A percentile compares a stretch with the other conserved stretches of the same genome.
Evolutionary conservation across 2,329 filamentous ascomycete genomes (phyloP).

Genomic region (Neophaeococcomyces aloes): DNA sequence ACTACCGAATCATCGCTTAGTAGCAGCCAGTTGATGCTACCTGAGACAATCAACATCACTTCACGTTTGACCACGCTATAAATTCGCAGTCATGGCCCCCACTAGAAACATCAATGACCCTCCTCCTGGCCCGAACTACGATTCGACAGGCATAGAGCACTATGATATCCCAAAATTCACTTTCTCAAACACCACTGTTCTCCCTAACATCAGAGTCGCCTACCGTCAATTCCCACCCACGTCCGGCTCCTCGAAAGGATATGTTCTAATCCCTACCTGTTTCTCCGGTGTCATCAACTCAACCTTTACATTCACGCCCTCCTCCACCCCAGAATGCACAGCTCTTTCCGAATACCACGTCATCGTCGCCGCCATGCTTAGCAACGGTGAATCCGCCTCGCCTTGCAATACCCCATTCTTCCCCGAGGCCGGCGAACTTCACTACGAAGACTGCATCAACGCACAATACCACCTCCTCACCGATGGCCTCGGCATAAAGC

Average conservation of each 20-base stretch:
- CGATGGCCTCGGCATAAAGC: constrained; percentile 26
- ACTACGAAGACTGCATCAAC: constrained; percentile 37
- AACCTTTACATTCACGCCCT: constrained; percentile 38
- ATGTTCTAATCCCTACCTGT: constrained; percentile 45
- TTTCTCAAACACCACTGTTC: constrained; percentile 11
- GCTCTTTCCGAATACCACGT: constrained; percentile 34
- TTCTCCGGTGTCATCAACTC: constrained; percentile 43
- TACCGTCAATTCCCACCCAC: constrained; percentile 36
- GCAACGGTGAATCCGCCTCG: constrained; percentile 40
- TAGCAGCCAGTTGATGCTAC: too few relatives aligned
- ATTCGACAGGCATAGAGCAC: too few relatives aligned
- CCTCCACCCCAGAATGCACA: constrained; percentile 17
- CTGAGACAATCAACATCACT: too few relatives aligned
- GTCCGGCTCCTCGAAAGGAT: constrained; percentile 23
- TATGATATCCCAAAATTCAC: background rate
- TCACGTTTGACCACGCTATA: too few relatives aligned
- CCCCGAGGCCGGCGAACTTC: constrained; percentile 25
- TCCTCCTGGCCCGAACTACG: too few relatives aligned
- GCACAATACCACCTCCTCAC: constrained; percentile 34
- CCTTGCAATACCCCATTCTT: constrained; percentile 37
- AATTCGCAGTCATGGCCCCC: too few relatives aligned
- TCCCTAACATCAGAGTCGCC: constrained; percentile 27
- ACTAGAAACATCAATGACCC: too few relatives aligned
- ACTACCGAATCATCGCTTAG: too few relatives aligned
- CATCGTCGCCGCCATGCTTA: constrained; percentile 38